Conservation (phyloP, 139 green algal genomes). For the Ulvella scutata region DNA sequence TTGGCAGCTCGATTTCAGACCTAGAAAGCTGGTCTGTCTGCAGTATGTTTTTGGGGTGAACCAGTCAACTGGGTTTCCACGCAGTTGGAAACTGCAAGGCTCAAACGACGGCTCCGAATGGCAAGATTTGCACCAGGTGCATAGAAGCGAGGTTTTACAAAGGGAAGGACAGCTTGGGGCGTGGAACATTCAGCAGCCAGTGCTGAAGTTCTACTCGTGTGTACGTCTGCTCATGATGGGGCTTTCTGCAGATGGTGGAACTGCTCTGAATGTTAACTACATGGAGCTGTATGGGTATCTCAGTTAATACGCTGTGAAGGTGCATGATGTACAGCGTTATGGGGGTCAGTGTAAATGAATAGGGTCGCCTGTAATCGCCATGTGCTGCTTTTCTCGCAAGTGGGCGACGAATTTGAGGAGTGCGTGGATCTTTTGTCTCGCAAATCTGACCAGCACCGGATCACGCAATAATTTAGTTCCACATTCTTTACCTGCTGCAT, state of each 20-base stretch:
- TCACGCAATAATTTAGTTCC: no score
- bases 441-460: no score
- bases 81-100: not conserved
- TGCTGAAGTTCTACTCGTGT: not conserved
- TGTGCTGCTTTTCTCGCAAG: no score
- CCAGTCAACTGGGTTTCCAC: not conserved
- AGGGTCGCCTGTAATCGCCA: no score
- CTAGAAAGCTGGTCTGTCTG: not conserved
- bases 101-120: not conserved
- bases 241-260: not conserved
- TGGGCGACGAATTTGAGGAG: no score
- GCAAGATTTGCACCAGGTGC: not conserved
- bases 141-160: not conserved
- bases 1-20: not conserved
- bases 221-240: not conserved
- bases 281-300: not conserved
- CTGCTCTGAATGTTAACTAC: not conserved
- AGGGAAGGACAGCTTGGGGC: not conserved
- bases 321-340: no score
- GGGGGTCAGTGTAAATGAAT: no score
- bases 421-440: no score
- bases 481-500: no score
- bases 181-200: not conserved
- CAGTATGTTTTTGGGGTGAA: not conserved
- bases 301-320: no score